Evolutionary conservation across 805 yeast genomes (phyloP).

Genomic region (Starmera caribaea): DNA sequence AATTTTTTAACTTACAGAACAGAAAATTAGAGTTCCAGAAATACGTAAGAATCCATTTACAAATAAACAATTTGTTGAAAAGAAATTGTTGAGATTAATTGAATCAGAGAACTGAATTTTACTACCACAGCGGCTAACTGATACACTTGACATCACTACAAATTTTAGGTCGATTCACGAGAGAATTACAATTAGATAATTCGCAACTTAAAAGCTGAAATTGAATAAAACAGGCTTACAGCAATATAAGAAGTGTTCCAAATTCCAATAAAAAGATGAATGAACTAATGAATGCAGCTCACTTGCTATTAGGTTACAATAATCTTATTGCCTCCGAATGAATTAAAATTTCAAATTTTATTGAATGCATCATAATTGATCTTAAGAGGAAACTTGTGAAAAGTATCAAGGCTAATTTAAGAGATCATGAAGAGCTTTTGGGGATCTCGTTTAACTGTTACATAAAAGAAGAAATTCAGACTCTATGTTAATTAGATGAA

Average conservation of each 20-base stretch:
- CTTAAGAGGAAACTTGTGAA: conserved; percentile 43
- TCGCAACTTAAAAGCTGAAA: conserved; percentile 35
- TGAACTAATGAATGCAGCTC: conserved; percentile 60
- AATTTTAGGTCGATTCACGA: conserved; percentile 58
- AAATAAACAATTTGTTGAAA: conserved; percentile 52
- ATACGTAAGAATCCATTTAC: conserved; percentile 56
- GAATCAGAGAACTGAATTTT: conserved; percentile 51
- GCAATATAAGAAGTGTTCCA: conserved; percentile 45
- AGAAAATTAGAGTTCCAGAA: conserved; percentile 44
- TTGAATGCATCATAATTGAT: conserved; percentile 44
- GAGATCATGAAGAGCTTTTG: conserved; percentile 15
- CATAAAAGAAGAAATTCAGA: conserved; percentile 54
- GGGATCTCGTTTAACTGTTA: conserved; percentile 42
- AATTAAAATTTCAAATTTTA: conserved; percentile 40
- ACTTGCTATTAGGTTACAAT: conserved; percentile 66
- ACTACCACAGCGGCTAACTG: conserved; percentile 23
- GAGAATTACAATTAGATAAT: conserved; percentile 41
- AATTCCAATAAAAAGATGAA: conserved; percentile 59
- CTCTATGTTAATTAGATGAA: conserved; percentile 73
- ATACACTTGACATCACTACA: conserved; percentile 17
- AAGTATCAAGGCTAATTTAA: conserved; percentile 31
- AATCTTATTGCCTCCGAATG: conserved; percentile 50
- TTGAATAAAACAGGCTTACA: conserved; percentile 39
- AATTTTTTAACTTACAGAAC: conserved; percentile 24
- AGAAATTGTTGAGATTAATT: conserved; percentile 35